Base-by-base conservation (phyloP, 352 stramenopile genomes). In the Globisporangium viniferum region DNA sequence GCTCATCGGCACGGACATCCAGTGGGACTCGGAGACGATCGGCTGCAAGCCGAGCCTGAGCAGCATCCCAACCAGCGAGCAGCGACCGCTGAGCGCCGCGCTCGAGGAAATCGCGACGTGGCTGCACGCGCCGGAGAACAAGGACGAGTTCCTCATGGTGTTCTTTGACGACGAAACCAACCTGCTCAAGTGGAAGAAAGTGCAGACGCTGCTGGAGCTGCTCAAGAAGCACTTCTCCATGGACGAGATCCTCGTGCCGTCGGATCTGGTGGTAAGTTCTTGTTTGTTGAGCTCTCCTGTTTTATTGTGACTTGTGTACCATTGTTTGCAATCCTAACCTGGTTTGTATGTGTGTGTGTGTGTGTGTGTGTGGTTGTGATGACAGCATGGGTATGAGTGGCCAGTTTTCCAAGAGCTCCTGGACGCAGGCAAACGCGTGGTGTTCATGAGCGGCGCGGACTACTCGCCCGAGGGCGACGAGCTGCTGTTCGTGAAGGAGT, bases 111-210 rank as follows among this genome's bases (percentile, higher is more conserved):
- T 92, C 18, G 72, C 79, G 0, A 33, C 67, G n/a, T 92, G 84
- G 84, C 57, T 92, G n/a, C 78, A 89, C 60, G 69, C 64, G 0
- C 78, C 80, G 10, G 78, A 77, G 51, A 86, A 88, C 72, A 67
- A 74, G 48, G 66, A 85, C 53, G 81, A 90, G 65, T 95, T 95
- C 49, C 76, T 95, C 49, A 78, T 95, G 67, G 73, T 95, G 27
- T 95, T 93, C 73, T 95, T 95, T 29, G 88, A 95, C 71, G 86
- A 93, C 59, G 85, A 95, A 49, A 73, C 65, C 9, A 80, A 89
- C 57, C 64, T 95, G 0, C 82, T 86, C 69, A 81, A 80, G 36
- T 95, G 88, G 88, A 90, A 95, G 41, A 95, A 95, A 62, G 79
- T 94, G 7, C 55, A 67, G 53, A 89, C 73, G 20, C 61, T 94